These are phyloP conservation scores for Tuber brumale DNA, from an alignment of 495 filamentous ascomycete genomes.

Conservation along the genomic window DNA sequence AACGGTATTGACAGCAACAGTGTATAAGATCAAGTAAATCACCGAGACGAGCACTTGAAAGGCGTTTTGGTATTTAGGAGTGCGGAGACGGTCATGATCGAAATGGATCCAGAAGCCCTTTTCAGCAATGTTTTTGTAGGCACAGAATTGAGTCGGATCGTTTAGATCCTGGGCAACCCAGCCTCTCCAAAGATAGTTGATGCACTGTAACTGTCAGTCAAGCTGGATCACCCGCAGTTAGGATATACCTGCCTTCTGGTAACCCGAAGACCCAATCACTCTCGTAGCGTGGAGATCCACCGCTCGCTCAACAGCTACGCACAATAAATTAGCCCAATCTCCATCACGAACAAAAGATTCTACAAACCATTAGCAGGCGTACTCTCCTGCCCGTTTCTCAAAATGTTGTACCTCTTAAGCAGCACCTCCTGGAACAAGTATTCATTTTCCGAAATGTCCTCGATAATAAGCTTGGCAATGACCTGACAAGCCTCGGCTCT, in stretches of 20 bases:
- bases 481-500: conserved; percentile 84
- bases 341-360: not conserved
- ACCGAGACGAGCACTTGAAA: conserved; percentile 80
- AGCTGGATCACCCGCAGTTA: not conserved
- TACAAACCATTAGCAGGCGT: conserved; percentile 63
- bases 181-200: conserved; percentile 83
- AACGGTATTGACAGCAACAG: conserved; percentile 83
- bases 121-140: conserved; percentile 70
- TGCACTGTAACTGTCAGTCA: conserved; percentile 51
- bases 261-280: conserved; percentile 85
- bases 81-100: conserved; percentile 88
- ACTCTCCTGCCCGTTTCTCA: conserved; percentile 63
- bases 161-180: conserved; percentile 94
- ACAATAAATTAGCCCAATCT: not conserved
- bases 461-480: conserved; percentile 90
- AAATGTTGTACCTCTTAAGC: conserved; percentile 84
- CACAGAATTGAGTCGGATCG: conserved; percentile 76
- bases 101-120: conserved; percentile 71
- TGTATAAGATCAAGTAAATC: conserved; percentile 76
- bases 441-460: conserved; percentile 65
- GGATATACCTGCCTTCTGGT: conserved; percentile 56
- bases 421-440: conserved; percentile 73
- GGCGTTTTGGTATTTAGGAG: conserved; percentile 83
- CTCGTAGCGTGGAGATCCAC: conserved; percentile 85
- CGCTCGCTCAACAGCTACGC: conserved; percentile 61